Base-by-base conservation (phyloP, 495 filamentous ascomycete species). In the Glarea lozoyensis region DNA sequence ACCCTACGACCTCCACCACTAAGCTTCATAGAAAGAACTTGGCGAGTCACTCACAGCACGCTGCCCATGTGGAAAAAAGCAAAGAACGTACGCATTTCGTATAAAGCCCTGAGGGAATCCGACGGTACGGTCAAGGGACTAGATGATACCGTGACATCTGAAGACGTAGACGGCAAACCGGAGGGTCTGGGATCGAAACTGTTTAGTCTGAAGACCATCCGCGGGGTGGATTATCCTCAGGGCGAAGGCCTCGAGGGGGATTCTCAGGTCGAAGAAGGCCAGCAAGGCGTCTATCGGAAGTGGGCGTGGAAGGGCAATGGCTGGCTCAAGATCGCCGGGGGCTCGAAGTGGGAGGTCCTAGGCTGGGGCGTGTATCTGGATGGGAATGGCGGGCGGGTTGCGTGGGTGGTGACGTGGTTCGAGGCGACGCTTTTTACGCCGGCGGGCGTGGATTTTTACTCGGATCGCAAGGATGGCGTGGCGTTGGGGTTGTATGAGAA, bases 291-390 rank as follows among this genome's bases (percentile, higher is more conserved):
- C n/a, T n/a, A n/a, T n/a, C n/a, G n/a, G n/a, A n/a, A n/a, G n/a
- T 88, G 78, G 76, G 68, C 77, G 42, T 88, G 84, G 85, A 68
- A 81, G 19, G 84, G 85, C 3, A 81, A 74, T 48, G 79, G 81
- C 2, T 71, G 63, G 71, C 56, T 89, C 51, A 70, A 63, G 45
- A 71, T 86, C 37, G 78, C 78, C 12, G 48, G 43, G 17, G 64
- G 60, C 27, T 75, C 69, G 32, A 75, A 81, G 54, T 89, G 85
- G 84, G 83, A 89, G 67, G 60, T 85, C 12, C 55, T 89, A 31
- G 82, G 81, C 67, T 66, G 84, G 84, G 31, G 72, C n/a, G n/a
- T n/a, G n/a, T n/a, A n/a, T n/a, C n/a, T n/a, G n/a, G n/a, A n/a
- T 60, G 38, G 47, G 30, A 29, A 46, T 29, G 55, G 66, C 45